phyloP scores from a whole-genome alignment of 78 protist species.

The Anaeramoeba flamelloides region DNA sequence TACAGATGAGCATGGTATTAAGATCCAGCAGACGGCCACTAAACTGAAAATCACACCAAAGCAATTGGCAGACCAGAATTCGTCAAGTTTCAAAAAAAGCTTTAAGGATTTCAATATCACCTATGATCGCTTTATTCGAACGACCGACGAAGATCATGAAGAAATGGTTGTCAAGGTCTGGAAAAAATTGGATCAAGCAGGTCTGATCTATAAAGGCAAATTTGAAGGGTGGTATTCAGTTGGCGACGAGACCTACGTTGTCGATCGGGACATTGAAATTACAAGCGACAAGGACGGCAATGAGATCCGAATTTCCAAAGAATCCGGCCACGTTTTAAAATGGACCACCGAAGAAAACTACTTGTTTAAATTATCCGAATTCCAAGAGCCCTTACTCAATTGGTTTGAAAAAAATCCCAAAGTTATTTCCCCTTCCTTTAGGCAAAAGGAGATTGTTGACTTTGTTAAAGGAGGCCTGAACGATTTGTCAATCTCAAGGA shows the following conservation, averaged over 20 bases:
- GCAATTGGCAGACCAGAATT: slow-evolving; percentile 20
- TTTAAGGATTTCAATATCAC: slow-evolving; percentile 12
- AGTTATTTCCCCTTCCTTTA: slow-evolving; percentile 25
- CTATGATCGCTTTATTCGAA: slow-evolving; percentile 47
- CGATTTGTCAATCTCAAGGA: slow-evolving; percentile 59
- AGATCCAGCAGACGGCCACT: slow-evolving; percentile 56
- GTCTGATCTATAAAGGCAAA: slow-evolving; percentile 57
- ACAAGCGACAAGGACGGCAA: slow-evolving; percentile 13
- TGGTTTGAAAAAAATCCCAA: slow-evolving; percentile 22
- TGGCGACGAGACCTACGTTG: slow-evolving; percentile 70
- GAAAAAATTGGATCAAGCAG: slow-evolving; percentile 40
- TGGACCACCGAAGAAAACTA: slow-evolving; percentile 50
- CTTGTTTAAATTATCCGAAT: slow-evolving; percentile 39
- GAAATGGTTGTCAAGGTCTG: slow-evolving; percentile 39
- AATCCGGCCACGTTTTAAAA: slow-evolving; percentile 27
- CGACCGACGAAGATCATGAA: slow-evolving; percentile 49
- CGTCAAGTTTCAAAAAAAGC: slow-evolving; percentile 10
- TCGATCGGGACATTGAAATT: slow-evolving; percentile 34
- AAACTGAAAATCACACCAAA: slow-evolving; percentile 28
- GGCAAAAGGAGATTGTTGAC: slow-evolving; percentile 27
- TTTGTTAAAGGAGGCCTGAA: background rate
- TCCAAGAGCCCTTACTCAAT: slow-evolving; percentile 15
- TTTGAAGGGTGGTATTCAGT: slow-evolving; percentile 81
- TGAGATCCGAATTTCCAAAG: slow-evolving; percentile 10
- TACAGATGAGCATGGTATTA: slow-evolving; percentile 85